Evolutionary conservation across 257 asterid species (phyloP), one percentile per base, ranked within the genome.

Genomic region (Coffea canephora): DNA sequence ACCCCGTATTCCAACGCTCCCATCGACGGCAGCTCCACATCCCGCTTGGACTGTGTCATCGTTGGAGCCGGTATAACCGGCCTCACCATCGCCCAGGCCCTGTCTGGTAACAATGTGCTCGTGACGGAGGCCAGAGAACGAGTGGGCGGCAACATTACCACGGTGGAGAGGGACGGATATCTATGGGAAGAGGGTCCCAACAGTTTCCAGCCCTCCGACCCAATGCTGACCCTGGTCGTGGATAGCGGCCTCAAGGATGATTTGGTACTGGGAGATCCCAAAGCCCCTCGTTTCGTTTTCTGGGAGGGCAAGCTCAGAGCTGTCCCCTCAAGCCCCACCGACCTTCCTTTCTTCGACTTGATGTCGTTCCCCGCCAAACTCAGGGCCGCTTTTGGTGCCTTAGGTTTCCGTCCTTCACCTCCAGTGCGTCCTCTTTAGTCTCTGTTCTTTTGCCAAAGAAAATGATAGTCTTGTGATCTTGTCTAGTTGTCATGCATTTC

Each of bases 151-250:
- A 95, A 95, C 86, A 95, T 95, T 80, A 93, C 90, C 39, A 95
- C 99, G 50, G 83, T 90, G 50, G 94, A 90, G 77, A 90, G 87
- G 82, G 97, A 92, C 50, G 99, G 99, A 3, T 95, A 89, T 87
- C 92, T 95, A 4, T 95, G 99, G 99, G 99, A 95, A 84, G 99
- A 95, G 88, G 99, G 99, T 50, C 99, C 99, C 64, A 95, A 95
- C 77, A 95, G 99, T 83, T 95, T 95, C 83, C 99, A 95, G 84
- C 99, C 99, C 8, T 95, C 99, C 27, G 99, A 95, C 78, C 84
- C 97, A 8, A 88, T 95, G 89, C 91, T 95, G 81, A 92, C 89
- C 36, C 87, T 95, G 91, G 93, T 87, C 71, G 97, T 91, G 77
- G 99, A 95, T 85, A 86, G 91, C 78, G 99, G 97, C 34, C 83